Evolutionary conservation across 345 rosid species (phyloP).

Genomic region (Euclidium syriacum): DNA sequence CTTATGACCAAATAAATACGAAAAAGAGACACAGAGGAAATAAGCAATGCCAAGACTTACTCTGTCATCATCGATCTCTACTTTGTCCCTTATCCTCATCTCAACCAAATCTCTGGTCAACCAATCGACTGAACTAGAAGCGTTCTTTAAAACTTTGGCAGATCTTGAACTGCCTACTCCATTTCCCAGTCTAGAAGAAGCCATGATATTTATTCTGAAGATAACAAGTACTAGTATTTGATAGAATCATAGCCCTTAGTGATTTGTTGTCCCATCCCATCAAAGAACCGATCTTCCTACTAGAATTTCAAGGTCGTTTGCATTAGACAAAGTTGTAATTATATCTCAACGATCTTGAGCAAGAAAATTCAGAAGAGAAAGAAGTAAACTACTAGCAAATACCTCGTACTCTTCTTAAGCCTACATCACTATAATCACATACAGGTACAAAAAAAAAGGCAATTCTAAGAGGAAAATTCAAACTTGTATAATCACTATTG

Average conservation of each 20-base stretch:
- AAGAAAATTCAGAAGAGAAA: neutral
- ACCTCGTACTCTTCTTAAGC: neutral
- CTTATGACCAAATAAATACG: neutral
- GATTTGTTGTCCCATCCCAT: conserved; percentile 36
- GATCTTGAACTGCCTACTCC: conserved; percentile 97
- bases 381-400: neutral
- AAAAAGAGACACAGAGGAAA: neutral
- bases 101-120: conserved; percentile 91
- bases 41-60: conserved; percentile 42
- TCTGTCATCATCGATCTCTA: conserved; percentile 76
- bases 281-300: conserved; percentile 45
- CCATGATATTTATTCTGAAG: conserved; percentile 42
- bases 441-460: neutral
- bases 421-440: neutral
- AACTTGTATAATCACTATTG: neutral
- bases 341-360: neutral
- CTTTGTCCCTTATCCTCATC: conserved; percentile 83
- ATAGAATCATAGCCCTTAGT: conserved; percentile 29
- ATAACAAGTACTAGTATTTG: conserved; percentile 35
- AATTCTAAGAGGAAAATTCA: neutral
- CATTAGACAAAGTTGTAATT: neutral
- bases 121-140: conserved; percentile 97
- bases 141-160: conserved; percentile 69
- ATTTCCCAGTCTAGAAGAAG: conserved; percentile 82
- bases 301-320: conserved; percentile 28